Evolutionary conservation across 176 grass and related monocot species (phyloP), one percentile per base, ranked within the genome.

Genomic region (Hsuehochloa calcarea): DNA sequence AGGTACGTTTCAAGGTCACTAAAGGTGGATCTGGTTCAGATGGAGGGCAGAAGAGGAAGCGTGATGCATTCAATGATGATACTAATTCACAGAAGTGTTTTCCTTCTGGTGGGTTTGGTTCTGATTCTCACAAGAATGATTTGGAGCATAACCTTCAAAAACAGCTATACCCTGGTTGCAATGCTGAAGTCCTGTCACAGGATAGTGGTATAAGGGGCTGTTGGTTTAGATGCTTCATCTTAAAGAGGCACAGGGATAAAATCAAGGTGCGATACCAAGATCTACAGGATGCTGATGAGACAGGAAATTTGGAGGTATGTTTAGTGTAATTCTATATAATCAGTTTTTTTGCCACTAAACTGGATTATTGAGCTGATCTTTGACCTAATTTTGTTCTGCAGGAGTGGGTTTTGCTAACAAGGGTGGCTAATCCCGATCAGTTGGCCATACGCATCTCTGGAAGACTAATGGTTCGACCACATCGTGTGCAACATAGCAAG

Each of bases 151-250:
- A 77, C 78, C 9, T 71, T 79, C 75, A 84, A 76, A 81, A 77
- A 37, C 82, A 89, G 62, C 47, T 91, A 59, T 83, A 41, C 61
- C 89, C 96, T 83, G 93, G 93, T 59, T 86, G 90, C 63, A 74
- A 81, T 65, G 89, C 81, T 26, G 96, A 98, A 87, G 74, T 98
- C 40, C 80, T 98, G 41, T 92, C 91, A 9, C 96, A 98, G 73
- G 96, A 98, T 87, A 95, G 93, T 61, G 96, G 96, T 77, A 90
- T 98, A 56, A 93, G 93, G 80, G 96, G 96, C 38, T 98, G 96
- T 58, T 98, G 96, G 96, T 98, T 98, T 85, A 80, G 91, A 47
- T 98, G 96, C 72, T 79, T 89, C 35, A 90, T 98, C 71, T 45
- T 98, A 71, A 93, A 90, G 78, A 90, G 84, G 77, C 89, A 87